A percentile compares a stretch with the other conserved stretches of the same genome.
Conservation (phyloP, 1,284 basidiomycete genomes). For the Fomes fomentarius region DNA sequence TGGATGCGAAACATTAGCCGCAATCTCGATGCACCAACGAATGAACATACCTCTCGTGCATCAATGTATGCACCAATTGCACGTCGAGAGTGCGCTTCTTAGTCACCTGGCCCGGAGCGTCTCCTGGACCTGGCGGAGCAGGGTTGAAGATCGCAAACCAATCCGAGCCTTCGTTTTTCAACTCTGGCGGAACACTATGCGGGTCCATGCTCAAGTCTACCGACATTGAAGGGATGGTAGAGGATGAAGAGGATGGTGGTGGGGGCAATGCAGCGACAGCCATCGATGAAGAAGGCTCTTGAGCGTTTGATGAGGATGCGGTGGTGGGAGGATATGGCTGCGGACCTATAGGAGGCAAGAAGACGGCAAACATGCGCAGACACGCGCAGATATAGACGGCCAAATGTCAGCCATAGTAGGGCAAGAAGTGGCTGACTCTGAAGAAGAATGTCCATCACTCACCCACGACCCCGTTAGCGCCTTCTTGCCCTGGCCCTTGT, state of each 20-base stretch:
- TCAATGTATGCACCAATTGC: conserved; percentile 86
- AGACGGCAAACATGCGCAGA: neutral
- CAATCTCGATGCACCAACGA: neutral
- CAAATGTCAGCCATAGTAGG: neutral
- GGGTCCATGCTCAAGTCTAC: conserved; percentile 43
- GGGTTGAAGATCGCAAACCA: conserved; percentile 97
- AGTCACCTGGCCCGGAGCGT: conserved; percentile 18
- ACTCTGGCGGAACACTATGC: conserved; percentile 49
- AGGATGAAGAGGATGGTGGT: conserved; percentile 15
- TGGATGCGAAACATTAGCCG: conserved; percentile 9
- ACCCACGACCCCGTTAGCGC: conserved; percentile 23
- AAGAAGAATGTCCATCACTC: conserved; percentile 3
- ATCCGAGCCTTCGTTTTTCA: conserved; percentile 85
- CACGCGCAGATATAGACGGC: neutral
- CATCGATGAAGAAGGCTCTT: conserved; percentile 4
- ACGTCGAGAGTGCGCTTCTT: conserved; percentile 83
- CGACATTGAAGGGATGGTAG: conserved; percentile 16
- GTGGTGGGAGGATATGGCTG: conserved; percentile 23
- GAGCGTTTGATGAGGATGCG: conserved; percentile 5
- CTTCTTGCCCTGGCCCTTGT: conserved; percentile 22
- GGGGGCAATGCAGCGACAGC: conserved; percentile 17
- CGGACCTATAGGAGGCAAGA: conserved; percentile 8
- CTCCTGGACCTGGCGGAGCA: conserved; percentile 45
- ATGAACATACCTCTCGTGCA: conserved; percentile 83
- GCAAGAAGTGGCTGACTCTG: neutral